Evolutionary conservation across 352 stramenopile genomes (phyloP), one percentile per base, ranked within the genome.

Genomic region (Pythium plurisporium): DNA sequence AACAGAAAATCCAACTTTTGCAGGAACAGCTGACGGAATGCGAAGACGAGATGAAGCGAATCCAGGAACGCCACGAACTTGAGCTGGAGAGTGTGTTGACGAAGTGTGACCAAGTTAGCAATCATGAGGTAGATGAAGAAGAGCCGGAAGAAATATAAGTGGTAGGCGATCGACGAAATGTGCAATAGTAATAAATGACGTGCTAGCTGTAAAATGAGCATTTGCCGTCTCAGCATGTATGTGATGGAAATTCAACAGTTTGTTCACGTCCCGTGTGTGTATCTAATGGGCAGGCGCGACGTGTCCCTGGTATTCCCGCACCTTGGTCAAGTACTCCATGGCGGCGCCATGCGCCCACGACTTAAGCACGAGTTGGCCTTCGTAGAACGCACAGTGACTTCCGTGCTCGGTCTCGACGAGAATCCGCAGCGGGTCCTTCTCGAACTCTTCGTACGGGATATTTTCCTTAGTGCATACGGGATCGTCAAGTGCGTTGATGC

Each of bases 41-140:
- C 26, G 83, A 93, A 53, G 83, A 93, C n/a, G 83, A 93, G 64
- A 93, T 93, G 40, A 72, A 76, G 48, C 76, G 83, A 33, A 86
- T 89, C 19, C 73, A 90, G 33, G 73, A 69, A 38, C 82, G 82
- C 5, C 76, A 93, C 36, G 47, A 70, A 37, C 42, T 22, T 6
- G 50, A 66, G n/a, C 27, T 69, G 15, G 47, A 68, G 19, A 47
- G 53, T 41, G 27, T 61, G 34, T 23, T 61, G 36, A 37, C 36
- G 11, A 62, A 62, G 36, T 34, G 54, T 4, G 54, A 62, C 17
- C 50, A 12, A 8, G 43, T 15, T 25, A n/a, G 11, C n/a, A n/a
- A 27, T 30, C 33, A n/a, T 4, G 51, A 51, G 9, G 34, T 6
- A 41, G 34, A 62, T 25, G 54, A 62, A 20, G 54, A 55, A 33